Evolutionary conservation across 2,329 filamentous ascomycete species (phyloP), one percentile per base, ranked within the genome.

Genomic region (Hymenoscyphus infarciens): DNA sequence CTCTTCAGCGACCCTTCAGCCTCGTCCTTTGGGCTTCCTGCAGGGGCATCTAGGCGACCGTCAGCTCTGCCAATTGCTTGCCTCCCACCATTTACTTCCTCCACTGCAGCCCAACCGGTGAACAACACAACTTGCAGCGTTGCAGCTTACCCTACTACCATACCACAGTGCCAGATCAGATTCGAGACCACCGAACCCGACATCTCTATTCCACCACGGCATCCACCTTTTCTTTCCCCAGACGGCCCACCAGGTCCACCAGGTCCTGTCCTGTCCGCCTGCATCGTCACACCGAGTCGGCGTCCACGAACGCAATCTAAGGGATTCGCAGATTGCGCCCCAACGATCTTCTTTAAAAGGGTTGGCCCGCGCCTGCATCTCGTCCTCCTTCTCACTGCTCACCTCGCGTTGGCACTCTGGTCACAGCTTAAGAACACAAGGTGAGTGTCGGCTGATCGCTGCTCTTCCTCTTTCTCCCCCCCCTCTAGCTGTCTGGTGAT

Each of bases 361-460:
- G 52, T 15, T 33, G 52, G 31, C 52, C 52, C 52, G 52, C 25
- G 25, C 52, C 29, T 55, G 31, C 52, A 33, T 49, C n/a, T 42
- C 35, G 33, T 60, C 59, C 19, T 56, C 59, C 33, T n/a, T 31
- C 22, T 38, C 39, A n/a, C 45, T 54, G 19, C 52, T 60, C 54
- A n/a, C 22, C 35, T 42, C 59, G 11, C 39, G 35, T 25, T 19
- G 8, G 7, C 19, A 60, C 29, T 22, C 27, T 27, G 29, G n/a
- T 5, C 31, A 60, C 31, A 25, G 19, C 38, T 49, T 22, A 11
- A 11, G 27, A 39, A 42, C 31, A 27, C 56, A 62, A 59, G 29
- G 61, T 62, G 33, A 61, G 60, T 59, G 61, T 42, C 61, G 53
- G 61, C 56, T 62, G 61, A 62, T 56, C 61, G 16, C 19, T 6